These are phyloP conservation scores for Sclerotiophoma versabilis DNA, from an alignment of 2,329 filamentous ascomycete genomes.

Conservation along the genomic window DNA sequence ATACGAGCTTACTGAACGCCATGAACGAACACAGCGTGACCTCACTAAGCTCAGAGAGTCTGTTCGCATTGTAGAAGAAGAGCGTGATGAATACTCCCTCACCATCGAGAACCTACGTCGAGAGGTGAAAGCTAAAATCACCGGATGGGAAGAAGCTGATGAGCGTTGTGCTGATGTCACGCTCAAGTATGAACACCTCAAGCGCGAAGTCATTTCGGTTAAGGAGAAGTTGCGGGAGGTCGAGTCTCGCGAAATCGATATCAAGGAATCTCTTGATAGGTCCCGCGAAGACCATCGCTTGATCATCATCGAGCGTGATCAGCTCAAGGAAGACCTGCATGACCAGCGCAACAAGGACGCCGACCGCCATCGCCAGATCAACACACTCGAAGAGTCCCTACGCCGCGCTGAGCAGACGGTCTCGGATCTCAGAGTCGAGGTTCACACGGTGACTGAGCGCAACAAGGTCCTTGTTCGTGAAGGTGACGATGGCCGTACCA, in stretches of 20 bases:
- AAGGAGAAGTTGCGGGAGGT: constrained; percentile 33
- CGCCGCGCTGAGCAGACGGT: constrained; percentile 27
- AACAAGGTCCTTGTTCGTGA: constrained; percentile 28
- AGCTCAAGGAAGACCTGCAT: constrained; percentile 31
- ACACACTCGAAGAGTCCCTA: constrained; percentile 29
- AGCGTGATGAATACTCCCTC: constrained; percentile 31
- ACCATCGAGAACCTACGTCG: constrained; percentile 31
- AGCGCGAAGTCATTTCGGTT: constrained; percentile 32
- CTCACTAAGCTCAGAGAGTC: constrained; percentile 32
- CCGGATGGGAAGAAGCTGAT: constrained; percentile 31
- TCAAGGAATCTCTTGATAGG: constrained; percentile 23
- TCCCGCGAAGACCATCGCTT: constrained; percentile 30
- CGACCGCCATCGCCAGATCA: constrained; percentile 27
- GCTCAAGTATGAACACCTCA: constrained; percentile 34
- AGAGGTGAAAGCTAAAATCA: constrained; percentile 28
- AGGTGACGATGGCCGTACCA: constrained; percentile 25
- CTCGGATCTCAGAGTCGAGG: constrained; percentile 22
- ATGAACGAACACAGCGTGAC: constrained; percentile 34
- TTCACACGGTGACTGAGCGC: constrained; percentile 27
- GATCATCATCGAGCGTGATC: constrained; percentile 32
- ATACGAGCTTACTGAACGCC: constrained; percentile 31
- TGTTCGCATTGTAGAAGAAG: constrained; percentile 25
- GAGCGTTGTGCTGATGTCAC: constrained; percentile 27
- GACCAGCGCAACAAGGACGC: constrained; percentile 27
- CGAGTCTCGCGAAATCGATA: constrained; percentile 28